phyloP scores from a whole-genome alignment of 2,329 filamentous ascomycete species.

The Fusarium sp. region DNA sequence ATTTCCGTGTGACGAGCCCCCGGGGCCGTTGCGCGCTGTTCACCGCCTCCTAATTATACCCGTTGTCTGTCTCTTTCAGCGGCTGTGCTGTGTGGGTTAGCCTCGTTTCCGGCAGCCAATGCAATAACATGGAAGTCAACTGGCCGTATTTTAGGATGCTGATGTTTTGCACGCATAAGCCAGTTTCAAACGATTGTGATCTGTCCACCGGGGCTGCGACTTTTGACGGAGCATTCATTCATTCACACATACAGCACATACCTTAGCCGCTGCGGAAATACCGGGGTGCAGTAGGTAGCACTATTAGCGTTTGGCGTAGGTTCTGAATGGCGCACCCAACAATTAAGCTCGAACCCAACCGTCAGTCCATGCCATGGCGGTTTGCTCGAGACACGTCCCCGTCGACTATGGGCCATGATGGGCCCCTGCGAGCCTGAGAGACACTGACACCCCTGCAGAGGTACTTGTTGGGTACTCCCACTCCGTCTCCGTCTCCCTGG shows the following conservation, averaged over 20 bases:
- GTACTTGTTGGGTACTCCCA: slow-evolving; percentile 48
- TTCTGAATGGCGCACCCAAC: slow-evolving; percentile 45
- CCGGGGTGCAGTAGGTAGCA: slow-evolving; percentile 40
- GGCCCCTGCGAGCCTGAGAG: slow-evolving; percentile 41
- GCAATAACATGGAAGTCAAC: slow-evolving; percentile 31
- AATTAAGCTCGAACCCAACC: slow-evolving; percentile 52
- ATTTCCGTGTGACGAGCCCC: slow-evolving; percentile 50
- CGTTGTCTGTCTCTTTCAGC: slow-evolving; percentile 28
- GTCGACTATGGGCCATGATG: slow-evolving; percentile 22
- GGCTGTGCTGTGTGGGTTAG: slow-evolving; percentile 25
- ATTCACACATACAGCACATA: slow-evolving; percentile 18
- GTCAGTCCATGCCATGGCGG: slow-evolving; percentile 50
- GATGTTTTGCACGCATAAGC: slow-evolving; percentile 34
- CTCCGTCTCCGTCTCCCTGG: slow-evolving; percentile 39
- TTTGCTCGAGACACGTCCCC: slow-evolving; percentile 49
- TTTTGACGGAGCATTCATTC: slow-evolving; percentile 22
- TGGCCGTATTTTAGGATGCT: slow-evolving; percentile 39
- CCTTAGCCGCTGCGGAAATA: slow-evolving; percentile 50
- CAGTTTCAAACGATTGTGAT: slow-evolving; percentile 28
- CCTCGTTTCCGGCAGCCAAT: slow-evolving; percentile 37
- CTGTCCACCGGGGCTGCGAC: slow-evolving; percentile 21
- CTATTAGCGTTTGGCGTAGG: slow-evolving; percentile 36
- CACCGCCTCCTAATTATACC: slow-evolving; percentile 47
- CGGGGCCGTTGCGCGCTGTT: slow-evolving; percentile 44
- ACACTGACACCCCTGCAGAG: slow-evolving; percentile 33